A percentile compares a stretch with the other conserved stretches of the same genome.
These are phyloP conservation scores for Fusarium mangiferae DNA, from an alignment of 2,329 filamentous ascomycete genomes.

Conservation along the genomic window DNA sequence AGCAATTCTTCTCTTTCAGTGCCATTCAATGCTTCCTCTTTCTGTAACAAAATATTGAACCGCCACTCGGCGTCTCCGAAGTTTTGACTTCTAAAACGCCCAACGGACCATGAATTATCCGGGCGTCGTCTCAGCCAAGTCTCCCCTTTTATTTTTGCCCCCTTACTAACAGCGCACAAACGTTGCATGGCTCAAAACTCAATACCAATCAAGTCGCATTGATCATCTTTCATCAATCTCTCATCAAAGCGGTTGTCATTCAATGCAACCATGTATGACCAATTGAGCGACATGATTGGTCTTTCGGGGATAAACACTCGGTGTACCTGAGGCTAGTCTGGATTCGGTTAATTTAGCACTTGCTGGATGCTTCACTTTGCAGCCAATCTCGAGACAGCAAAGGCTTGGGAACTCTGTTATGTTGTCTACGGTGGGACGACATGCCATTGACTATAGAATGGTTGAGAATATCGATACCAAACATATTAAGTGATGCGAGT, in stretches of 20 bases:
- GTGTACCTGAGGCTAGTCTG: neutral
- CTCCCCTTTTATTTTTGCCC: neutral
- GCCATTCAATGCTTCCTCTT: neutral
- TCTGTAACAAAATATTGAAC: fast-evolving
- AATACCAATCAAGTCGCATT: neutral
- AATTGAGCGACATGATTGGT: neutral
- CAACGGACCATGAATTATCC: constrained; percentile 8
- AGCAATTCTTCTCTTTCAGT: too few species aligned
- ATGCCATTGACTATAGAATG: fast-evolving
- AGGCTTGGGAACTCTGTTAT: neutral
- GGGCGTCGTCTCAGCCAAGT: neutral
- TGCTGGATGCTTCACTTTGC: neutral
- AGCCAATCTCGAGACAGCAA: constrained; percentile 1
- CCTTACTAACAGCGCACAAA: neutral
- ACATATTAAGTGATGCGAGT: fast-evolving
- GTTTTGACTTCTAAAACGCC: neutral
- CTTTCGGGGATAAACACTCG: neutral
- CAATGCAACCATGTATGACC: neutral
- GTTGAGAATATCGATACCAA: neutral
- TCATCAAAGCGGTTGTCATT: neutral
- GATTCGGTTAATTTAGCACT: neutral
- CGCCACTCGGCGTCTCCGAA: neutral
- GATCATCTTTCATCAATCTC: neutral
- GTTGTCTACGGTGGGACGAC: too few species aligned
- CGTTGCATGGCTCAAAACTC: neutral